Conservation (phyloP, 495 filamentous ascomycete genomes). For the Penicillium pancosmium region DNA sequence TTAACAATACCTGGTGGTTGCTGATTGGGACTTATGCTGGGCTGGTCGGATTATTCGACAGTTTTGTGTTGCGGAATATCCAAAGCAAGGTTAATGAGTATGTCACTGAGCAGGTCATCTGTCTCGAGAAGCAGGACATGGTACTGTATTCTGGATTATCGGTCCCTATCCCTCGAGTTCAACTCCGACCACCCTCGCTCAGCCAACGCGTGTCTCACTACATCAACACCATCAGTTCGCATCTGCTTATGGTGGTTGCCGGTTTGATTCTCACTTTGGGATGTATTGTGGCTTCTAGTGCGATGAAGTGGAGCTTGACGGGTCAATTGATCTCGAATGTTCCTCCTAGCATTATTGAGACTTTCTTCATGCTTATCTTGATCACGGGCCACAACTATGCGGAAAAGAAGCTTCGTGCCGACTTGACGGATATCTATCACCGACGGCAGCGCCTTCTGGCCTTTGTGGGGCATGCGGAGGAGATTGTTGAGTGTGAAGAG, state of each 20-base stretch:
- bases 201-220: conserved; percentile 23
- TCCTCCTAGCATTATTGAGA: conserved; percentile 43
- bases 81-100: conserved; percentile 33
- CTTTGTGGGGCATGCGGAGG: not conserved
- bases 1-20: conserved; percentile 42
- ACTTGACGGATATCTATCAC: not conserved
- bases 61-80: conserved; percentile 42
- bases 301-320: conserved; percentile 39
- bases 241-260: conserved; percentile 27
- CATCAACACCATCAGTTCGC: conserved; percentile 28
- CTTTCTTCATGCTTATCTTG: conserved; percentile 43
- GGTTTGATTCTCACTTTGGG: conserved; percentile 31
- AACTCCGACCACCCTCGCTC: conserved; percentile 10
- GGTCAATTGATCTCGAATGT: conserved; percentile 46
- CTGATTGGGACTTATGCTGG: conserved; percentile 47
- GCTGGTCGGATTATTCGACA: conserved; percentile 41
- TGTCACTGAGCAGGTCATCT: conserved; percentile 29
- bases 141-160: conserved; percentile 22
- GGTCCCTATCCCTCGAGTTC: conserved; percentile 6
- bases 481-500: not conserved
- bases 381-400: conserved; percentile 40
- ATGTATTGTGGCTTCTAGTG: conserved; percentile 32
- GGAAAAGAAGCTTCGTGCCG: conserved; percentile 11
- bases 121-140: conserved; percentile 22
- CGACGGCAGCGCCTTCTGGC: not conserved